Conservation (phyloP, 257 asterid species). For the Nicotiana knightiana region DNA sequence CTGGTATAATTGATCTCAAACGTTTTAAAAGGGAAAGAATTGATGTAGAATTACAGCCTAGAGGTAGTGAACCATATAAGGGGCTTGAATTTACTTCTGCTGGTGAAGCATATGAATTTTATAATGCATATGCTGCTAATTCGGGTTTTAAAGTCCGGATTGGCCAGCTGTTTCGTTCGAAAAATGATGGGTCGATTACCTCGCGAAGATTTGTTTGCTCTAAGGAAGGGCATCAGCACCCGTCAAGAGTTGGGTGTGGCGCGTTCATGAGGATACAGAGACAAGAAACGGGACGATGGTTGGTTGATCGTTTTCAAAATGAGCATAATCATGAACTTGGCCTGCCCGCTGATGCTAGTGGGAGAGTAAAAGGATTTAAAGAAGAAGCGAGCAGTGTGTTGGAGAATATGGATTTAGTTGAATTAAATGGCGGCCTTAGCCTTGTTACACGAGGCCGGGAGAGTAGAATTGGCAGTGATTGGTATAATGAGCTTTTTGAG, state of each 20-base stretch:
- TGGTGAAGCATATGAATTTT: conserved; percentile 77
- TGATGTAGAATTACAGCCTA: conserved; percentile 36
- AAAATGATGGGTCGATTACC: conserved; percentile 86
- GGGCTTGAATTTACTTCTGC: conserved; percentile 78
- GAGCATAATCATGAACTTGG: conserved; percentile 79
- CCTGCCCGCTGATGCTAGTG: conserved; percentile 35
- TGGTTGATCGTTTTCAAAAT: conserved; percentile 78
- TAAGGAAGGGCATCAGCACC: conserved; percentile 96
- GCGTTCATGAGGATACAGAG: conserved; percentile 96
- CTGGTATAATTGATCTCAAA: conserved; percentile 51
- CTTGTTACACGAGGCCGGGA: conserved; percentile 59
- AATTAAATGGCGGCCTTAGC: conserved; percentile 74
- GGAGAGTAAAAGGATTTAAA: conserved; percentile 36
- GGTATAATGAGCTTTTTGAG: conserved; percentile 68
- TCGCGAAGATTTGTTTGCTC: conserved; percentile 96
- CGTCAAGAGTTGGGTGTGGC: conserved; percentile 96
- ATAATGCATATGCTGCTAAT: conserved; percentile 54
- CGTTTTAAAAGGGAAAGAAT: conserved; percentile 62
- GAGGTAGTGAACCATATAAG: conserved; percentile 53
- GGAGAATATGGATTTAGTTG: conserved; percentile 82
- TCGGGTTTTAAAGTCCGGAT: conserved; percentile 75
- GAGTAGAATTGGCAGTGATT: conserved; percentile 46
- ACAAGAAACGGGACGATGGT: conserved; percentile 78
- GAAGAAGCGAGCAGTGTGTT: conserved; percentile 60
- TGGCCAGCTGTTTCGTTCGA: conserved; percentile 92